These are phyloP conservation scores for Alternaria sp. DNA, from an alignment of 2,329 filamentous ascomycete species.

Conservation along the genomic window DNA sequence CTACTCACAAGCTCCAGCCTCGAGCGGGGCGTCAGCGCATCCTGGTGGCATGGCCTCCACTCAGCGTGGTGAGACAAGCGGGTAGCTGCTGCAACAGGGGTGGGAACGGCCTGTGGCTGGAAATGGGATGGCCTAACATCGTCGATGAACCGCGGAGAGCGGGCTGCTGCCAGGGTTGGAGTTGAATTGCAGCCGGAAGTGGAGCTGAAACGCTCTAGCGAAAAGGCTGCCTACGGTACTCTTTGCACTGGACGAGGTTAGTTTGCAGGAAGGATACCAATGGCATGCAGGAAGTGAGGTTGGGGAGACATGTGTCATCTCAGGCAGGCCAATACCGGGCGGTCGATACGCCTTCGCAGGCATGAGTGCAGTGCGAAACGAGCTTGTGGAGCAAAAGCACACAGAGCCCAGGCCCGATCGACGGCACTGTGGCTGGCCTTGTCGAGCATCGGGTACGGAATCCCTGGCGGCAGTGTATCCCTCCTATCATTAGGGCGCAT, in stretches of 20 bases:
- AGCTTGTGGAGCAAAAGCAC: constrained; percentile 15
- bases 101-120: constrained; percentile 36
- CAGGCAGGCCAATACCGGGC: neutral
- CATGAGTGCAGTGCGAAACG: neutral
- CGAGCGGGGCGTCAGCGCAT: constrained; percentile 43
- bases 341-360: neutral
- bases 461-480: constrained; percentile 19
- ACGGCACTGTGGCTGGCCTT: constrained; percentile 28
- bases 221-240: neutral
- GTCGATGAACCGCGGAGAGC: constrained; percentile 36
- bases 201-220: constrained; percentile 17
- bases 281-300: neutral
- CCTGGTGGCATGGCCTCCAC: constrained; percentile 29
- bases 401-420: constrained; percentile 37
- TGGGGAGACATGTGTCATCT: neutral
- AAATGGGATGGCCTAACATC: constrained; percentile 34
- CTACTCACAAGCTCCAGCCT: constrained; percentile 24
- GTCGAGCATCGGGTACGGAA: constrained; percentile 27
- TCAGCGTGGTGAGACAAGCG: constrained; percentile 35
- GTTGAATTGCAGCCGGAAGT: constrained; percentile 19
- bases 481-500: constrained; percentile 26
- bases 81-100: constrained; percentile 28
- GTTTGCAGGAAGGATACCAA: neutral
- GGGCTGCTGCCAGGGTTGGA: constrained; percentile 29
- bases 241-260: neutral